Evolutionary conservation across 805 yeast species (phyloP).

Genomic region (Ogataea parapolymorpha): DNA sequence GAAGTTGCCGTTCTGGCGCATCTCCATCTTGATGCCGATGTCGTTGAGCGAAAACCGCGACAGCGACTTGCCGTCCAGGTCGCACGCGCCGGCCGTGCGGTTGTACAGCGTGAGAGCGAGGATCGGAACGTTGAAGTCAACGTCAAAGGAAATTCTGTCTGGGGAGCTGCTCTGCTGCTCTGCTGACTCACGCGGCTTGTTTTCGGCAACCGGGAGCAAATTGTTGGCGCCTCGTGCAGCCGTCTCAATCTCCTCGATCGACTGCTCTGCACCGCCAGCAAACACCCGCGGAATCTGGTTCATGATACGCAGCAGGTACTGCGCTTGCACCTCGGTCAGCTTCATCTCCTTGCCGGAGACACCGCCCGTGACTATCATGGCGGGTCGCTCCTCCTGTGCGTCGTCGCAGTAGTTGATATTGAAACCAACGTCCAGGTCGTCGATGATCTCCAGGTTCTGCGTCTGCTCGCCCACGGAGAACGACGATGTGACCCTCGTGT

Average conservation of each 20-base stretch:
- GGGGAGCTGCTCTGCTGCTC: conserved; percentile 16
- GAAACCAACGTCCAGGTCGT: conserved; percentile 59
- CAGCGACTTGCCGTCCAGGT: conserved; percentile 41
- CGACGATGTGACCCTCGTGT: conserved; percentile 63
- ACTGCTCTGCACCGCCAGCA: conserved; percentile 38
- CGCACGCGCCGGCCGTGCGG: conserved; percentile 38
- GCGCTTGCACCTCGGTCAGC: conserved; percentile 71
- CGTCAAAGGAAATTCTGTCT: conserved; percentile 37
- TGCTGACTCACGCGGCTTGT: not conserved
- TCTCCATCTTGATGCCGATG: conserved; percentile 46
- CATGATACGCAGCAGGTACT: conserved; percentile 51
- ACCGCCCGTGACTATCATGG: conserved; percentile 50
- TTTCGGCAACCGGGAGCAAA: conserved; percentile 30
- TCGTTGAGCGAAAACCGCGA: conserved; percentile 61
- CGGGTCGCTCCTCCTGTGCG: conserved; percentile 39
- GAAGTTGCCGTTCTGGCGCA: conserved; percentile 53
- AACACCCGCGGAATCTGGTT: conserved; percentile 57
- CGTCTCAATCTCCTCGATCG: conserved; percentile 50
- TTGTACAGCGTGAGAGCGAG: conserved; percentile 61
- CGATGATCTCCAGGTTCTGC: conserved; percentile 63
- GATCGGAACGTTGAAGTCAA: conserved; percentile 58
- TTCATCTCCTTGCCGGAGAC: conserved; percentile 61
- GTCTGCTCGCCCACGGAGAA: conserved; percentile 45
- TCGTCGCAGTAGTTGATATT: conserved; percentile 53
- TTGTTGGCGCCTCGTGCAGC: conserved; percentile 67